phyloP scores from a whole-genome alignment of 176 grass and related monocot genomes.

The Cymbopogon citratus region DNA sequence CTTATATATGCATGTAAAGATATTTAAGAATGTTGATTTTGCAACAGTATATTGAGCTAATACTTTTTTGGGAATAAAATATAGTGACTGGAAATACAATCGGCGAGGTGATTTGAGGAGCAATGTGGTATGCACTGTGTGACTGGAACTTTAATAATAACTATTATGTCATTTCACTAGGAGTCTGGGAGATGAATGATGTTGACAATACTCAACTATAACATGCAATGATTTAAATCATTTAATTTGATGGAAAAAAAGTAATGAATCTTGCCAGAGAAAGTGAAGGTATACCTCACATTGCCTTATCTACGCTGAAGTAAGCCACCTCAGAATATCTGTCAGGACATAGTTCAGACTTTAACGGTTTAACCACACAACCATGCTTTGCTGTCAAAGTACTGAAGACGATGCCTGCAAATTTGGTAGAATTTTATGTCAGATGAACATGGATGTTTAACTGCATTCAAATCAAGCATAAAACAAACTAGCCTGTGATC shows the following conservation, averaged over 20 bases:
- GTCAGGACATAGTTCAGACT: neutral
- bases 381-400: neutral
- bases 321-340: neutral
- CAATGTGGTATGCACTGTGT: too few species aligned
- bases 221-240: neutral
- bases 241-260: neutral
- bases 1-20: too few species aligned
- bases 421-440: neutral
- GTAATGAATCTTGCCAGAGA: neutral
- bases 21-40: too few species aligned
- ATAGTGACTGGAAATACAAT: too few species aligned
- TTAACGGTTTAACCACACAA: neutral
- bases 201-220: neutral
- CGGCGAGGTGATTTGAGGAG: too few species aligned
- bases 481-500: too few species aligned
- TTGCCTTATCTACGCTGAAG: neutral
- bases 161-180: neutral
- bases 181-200: neutral
- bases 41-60: too few species aligned
- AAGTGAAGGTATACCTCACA: neutral
- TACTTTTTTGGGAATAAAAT: too few species aligned
- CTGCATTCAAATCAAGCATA: neutral
- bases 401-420: constrained; percentile 8
- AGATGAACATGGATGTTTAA: neutral
- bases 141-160: too few species aligned